phyloP scores from a whole-genome alignment of 208 protist genomes.

The Crithidia bombi region DNA sequence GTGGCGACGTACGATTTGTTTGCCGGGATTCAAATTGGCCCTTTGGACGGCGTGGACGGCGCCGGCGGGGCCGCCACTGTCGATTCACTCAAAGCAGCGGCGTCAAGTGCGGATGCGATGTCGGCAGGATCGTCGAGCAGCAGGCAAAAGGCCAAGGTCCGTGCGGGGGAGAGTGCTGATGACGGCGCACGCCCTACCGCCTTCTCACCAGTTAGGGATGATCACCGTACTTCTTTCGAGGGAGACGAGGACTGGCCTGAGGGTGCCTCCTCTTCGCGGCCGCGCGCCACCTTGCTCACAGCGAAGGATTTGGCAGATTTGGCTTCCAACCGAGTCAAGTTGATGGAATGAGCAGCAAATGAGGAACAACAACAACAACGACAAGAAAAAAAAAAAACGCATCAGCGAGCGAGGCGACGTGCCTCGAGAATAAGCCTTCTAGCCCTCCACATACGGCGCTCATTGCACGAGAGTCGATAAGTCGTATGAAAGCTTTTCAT shows the following conservation, averaged over 20 bases:
- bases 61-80: not conserved
- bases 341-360: conserved; percentile 19
- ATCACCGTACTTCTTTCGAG: too few species aligned
- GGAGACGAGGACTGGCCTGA: too few species aligned
- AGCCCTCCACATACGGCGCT: too few species aligned
- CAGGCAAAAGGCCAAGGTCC: not conserved
- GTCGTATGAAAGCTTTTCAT: too few species aligned
- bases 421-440: not conserved
- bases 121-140: not conserved
- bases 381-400: not conserved
- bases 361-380: not conserved
- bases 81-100: not conserved
- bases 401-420: too few species aligned
- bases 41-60: not conserved
- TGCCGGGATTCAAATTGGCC: conserved; percentile 29
- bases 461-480: too few species aligned
- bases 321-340: conserved; percentile 35
- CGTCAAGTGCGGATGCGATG: not conserved
- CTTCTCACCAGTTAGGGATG: too few species aligned
- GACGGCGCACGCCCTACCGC: too few species aligned
- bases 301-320: conserved; percentile 44
- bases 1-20: conserved; percentile 28
- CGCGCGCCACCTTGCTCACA: conserved; percentile 29
- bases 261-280: not conserved
- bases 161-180: too few species aligned